Base-by-base conservation (phyloP, 495 filamentous ascomycete species). In the Venustampulla echinocandica region DNA sequence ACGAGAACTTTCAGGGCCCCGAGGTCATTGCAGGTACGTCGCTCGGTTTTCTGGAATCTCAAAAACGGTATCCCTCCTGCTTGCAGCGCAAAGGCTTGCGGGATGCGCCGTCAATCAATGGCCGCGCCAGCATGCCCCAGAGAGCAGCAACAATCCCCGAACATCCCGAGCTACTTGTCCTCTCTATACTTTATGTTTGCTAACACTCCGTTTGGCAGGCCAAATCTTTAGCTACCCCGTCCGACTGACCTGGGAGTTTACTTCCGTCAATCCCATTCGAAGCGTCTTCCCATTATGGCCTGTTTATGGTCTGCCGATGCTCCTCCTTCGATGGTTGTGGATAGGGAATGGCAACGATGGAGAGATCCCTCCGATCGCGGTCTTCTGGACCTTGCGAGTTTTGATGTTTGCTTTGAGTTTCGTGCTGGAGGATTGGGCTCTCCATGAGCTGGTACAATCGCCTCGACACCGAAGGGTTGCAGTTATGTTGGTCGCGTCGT, bases 1-100 rank as follows among this genome's bases (percentile, higher is more conserved):
- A 98, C 67, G 92, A 98, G 71, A 87, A 96, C 66, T 98, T 98
- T 60, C 92, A 98, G 61, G 92, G 92, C 15, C 92, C 90, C 9
- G 92, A 98, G 69, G 84, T 97, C 43, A 90, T 95, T 57, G 89
- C 90, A 49, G 89, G 90, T 95, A 80, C 61, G 85, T 70, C 39
- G 22, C 39, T 42, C 34, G 14, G 14, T 18, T 6, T 6, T 6
- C 14, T 10, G 34, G 6, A 24, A n/a, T n/a, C n/a, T n/a, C n/a
- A n/a, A n/a, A n/a, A n/a, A n/a, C n/a, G n/a, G n/a, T n/a, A n/a
- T n/a, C n/a, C n/a, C n/a, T n/a, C n/a, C n/a, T n/a, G n/a, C n/a
- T n/a, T n/a, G n/a, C n/a, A n/a, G n/a, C n/a, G n/a, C n/a, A n/a
- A n/a, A n/a, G n/a, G n/a, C n/a, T n/a, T n/a, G n/a, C n/a, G n/a